Conservation (phyloP, 2,329 filamentous ascomycete genomes). For the Fusarium sp. region DNA sequence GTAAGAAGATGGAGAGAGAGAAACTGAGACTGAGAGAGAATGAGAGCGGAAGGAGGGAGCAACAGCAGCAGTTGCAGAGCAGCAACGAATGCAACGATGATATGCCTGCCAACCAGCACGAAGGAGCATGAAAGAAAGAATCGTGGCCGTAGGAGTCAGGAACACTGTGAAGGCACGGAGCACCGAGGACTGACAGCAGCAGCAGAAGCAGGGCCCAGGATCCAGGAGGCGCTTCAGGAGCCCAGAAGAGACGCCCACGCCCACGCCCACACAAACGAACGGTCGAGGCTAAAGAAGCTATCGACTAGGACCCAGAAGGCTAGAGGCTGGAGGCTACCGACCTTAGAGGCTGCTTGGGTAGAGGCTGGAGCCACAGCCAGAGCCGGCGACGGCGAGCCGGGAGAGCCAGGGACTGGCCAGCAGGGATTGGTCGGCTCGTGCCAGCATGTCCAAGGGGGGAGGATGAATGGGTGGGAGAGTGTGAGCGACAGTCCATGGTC, state of each 20-base stretch:
- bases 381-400: conserved; percentile 27
- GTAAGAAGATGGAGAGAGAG: conserved; percentile 6
- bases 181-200: background rate
- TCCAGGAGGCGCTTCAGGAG: conserved; percentile 17
- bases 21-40: conserved; percentile 8
- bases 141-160: conserved; percentile 8
- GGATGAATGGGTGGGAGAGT: conserved; percentile 19
- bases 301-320: conserved; percentile 25
- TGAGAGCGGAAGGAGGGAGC: conserved; percentile 18
- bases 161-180: no score
- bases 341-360: background rate
- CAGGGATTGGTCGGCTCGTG: conserved; percentile 32
- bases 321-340: conserved; percentile 11
- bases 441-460: conserved; percentile 5
- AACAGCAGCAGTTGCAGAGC: background rate
- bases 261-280: conserved; percentile 22
- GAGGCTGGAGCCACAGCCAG: conserved; percentile 1
- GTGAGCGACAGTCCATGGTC: conserved; percentile 20
- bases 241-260: conserved; percentile 3
- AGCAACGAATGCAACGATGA: conserved; percentile 11
- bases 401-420: conserved; percentile 22
- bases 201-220: conserved; percentile 5
- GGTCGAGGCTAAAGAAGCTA: conserved; percentile 27
- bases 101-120: conserved; percentile 4
- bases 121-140: conserved; percentile 15